These are phyloP conservation scores for Lycium ferocissimum DNA, from an alignment of 257 asterid species.

Conservation along the genomic window DNA sequence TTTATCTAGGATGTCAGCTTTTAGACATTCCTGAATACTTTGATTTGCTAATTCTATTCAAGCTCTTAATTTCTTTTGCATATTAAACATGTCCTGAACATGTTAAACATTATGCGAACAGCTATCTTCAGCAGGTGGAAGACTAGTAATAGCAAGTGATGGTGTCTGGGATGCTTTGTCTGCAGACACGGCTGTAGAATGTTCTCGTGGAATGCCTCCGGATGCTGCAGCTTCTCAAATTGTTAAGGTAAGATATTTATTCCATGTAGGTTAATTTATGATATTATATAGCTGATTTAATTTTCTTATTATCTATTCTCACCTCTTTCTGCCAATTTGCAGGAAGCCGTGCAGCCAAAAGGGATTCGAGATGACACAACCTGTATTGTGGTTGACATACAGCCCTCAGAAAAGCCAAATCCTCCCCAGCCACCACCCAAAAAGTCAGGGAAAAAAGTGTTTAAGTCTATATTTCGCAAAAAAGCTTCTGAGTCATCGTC, in stretches of 20 bases:
- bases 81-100: slow-evolving; percentile 9
- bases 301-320: slow-evolving; percentile 1
- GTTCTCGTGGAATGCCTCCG: slow-evolving; percentile 71
- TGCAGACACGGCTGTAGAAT: slow-evolving; percentile 69
- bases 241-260: slow-evolving; percentile 49
- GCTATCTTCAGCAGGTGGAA: slow-evolving; percentile 80
- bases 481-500: slow-evolving; percentile 55
- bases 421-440: slow-evolving; percentile 57
- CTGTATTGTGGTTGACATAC: slow-evolving; percentile 74
- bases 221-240: slow-evolving; percentile 78
- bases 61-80: not conserved
- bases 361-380: slow-evolving; percentile 87
- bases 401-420: slow-evolving; percentile 59
- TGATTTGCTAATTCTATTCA: not conserved
- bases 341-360: slow-evolving; percentile 76
- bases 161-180: slow-evolving; percentile 90
- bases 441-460: slow-evolving; percentile 68
- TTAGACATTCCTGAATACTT: not conserved
- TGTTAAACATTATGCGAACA: slow-evolving; percentile 38
- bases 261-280: not conserved
- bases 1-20: not conserved
- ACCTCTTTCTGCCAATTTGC: slow-evolving; percentile 29
- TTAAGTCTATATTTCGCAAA: slow-evolving; percentile 71
- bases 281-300: not conserved
- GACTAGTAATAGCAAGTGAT: slow-evolving; percentile 80